A percentile compares a stretch with the other conserved stretches of the same genome.
Conservation (phyloP, 2,329 filamentous ascomycete genomes). For the Cladosporium sp. region DNA sequence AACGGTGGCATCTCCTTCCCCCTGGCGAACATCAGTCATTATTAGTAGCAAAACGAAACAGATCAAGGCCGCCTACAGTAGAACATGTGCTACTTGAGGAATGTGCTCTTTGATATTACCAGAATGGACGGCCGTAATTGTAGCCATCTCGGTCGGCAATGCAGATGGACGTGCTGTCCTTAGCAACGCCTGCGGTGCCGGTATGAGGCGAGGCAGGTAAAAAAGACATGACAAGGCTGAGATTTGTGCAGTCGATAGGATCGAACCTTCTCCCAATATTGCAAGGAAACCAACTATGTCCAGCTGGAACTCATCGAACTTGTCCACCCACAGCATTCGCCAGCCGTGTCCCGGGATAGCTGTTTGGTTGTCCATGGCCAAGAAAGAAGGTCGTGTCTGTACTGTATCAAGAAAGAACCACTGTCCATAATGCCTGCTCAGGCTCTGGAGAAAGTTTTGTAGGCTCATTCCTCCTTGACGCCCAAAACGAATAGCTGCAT, state of each 20-base stretch:
- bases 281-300: constrained; percentile 53
- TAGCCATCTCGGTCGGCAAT: constrained; percentile 36
- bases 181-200: constrained; percentile 48
- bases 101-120: constrained; percentile 44
- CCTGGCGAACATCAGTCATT: not conserved
- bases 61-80: constrained; percentile 33
- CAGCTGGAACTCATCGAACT: constrained; percentile 34
- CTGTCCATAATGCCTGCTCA: too few species aligned
- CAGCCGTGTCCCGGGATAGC: not conserved
- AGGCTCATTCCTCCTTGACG: too few species aligned
- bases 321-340: constrained; percentile 3
- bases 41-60: not conserved
- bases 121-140: constrained; percentile 43
- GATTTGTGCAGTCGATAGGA: constrained; percentile 48
- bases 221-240: constrained; percentile 46
- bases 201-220: constrained; percentile 46
- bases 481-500: too few species aligned
- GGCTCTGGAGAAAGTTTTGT: too few species aligned
- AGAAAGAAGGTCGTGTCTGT: too few species aligned
- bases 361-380: too few species aligned
- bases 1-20: constrained; percentile 17
- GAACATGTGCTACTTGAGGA: constrained; percentile 46
- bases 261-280: constrained; percentile 48
- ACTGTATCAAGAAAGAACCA: too few species aligned
- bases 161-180: constrained; percentile 39